phyloP scores from a whole-genome alignment of 2,329 filamentous ascomycete genomes.

The Curvularia lunata region DNA sequence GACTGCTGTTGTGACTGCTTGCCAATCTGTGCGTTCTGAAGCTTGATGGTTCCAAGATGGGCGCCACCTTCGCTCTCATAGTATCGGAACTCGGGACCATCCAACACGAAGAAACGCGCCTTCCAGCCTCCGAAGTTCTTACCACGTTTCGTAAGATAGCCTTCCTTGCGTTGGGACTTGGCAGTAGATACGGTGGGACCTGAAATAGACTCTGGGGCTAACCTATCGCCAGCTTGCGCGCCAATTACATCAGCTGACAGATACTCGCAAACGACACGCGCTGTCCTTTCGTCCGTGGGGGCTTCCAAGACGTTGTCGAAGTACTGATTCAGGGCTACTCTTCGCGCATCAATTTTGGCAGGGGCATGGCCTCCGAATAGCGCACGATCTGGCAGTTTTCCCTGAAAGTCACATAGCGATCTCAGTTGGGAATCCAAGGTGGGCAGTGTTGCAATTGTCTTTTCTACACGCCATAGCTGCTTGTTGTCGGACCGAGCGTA shows the following conservation, averaged over 20 bases:
- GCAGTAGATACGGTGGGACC: conserved; percentile 50
- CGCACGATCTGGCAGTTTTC: conserved; percentile 79
- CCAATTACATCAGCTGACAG: conserved; percentile 72
- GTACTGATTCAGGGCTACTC: conserved; percentile 80
- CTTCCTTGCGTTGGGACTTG: conserved; percentile 72
- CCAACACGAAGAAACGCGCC: conserved; percentile 74
- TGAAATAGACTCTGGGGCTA: conserved; percentile 62
- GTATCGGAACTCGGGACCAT: conserved; percentile 79
- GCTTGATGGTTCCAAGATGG: conserved; percentile 90
- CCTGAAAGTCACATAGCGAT: conserved; percentile 72
- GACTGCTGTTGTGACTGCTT: conserved; percentile 76
- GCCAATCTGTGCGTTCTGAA: conserved; percentile 88
- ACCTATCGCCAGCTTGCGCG: conserved; percentile 61
- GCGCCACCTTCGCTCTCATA: conserved; percentile 90
- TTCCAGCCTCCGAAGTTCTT: conserved; percentile 99
- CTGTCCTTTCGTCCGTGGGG: conserved; percentile 76
- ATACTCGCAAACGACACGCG: conserved; percentile 84
- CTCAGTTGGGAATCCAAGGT: conserved; percentile 83
- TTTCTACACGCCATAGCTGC: conserved; percentile 94
- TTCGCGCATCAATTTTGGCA: conserved; percentile 87
- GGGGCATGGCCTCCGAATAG: conserved; percentile 93
- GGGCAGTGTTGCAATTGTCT: conserved; percentile 81
- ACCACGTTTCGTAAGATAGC: conserved; percentile 93
- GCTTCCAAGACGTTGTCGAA: conserved; percentile 86
- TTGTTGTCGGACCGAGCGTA: conserved; percentile 75